Percentiles rank a stretch among this genome's conserved stretches.
These are phyloP conservation scores for Umbelopsis ramanniana DNA, from an alignment of 192 early-diverging fungal species.

Conservation along the genomic window DNA sequence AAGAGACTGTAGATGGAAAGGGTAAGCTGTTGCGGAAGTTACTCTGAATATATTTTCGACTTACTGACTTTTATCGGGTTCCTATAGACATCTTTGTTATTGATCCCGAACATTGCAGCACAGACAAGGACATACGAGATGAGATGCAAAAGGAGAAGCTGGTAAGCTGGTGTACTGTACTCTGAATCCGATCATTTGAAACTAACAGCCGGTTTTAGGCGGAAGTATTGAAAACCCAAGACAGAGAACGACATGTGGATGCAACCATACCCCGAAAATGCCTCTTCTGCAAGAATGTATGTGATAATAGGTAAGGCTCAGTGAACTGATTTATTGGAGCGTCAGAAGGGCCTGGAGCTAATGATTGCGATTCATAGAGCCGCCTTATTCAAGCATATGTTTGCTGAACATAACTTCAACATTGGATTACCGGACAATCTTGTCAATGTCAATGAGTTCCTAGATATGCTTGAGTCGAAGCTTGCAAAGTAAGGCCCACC, in stretches of 20 bases:
- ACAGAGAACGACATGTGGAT: conserved; percentile 68
- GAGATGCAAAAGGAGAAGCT: conserved; percentile 73
- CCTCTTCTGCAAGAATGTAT: conserved; percentile 89
- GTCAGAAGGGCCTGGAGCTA: not conserved
- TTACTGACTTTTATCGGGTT: not conserved
- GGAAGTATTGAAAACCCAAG: conserved; percentile 75
- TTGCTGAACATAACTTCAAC: conserved; percentile 90
- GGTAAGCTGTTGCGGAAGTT: not conserved
- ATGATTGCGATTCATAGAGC: conserved; percentile 45
- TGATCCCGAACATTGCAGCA: conserved; percentile 55
- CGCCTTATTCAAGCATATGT: conserved; percentile 86
- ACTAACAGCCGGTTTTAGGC: conserved; percentile 36
- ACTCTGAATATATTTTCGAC: not conserved
- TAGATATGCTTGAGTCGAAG: conserved; percentile 76
- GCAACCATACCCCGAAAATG: conserved; percentile 77
- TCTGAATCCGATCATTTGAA: not conserved
- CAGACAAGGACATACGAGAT: conserved; percentile 73
- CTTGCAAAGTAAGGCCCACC: conserved; percentile 53
- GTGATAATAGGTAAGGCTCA: conserved; percentile 61
- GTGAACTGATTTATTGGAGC: not conserved
- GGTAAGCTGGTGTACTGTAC: conserved; percentile 30
- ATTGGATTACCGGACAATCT: conserved; percentile 92
- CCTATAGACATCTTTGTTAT: conserved; percentile 54
- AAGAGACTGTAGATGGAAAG: conserved; percentile 32
- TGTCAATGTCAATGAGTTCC: conserved; percentile 81